Conservation (phyloP, 1,139 yeast genomes). For the Candida sp. region DNA sequence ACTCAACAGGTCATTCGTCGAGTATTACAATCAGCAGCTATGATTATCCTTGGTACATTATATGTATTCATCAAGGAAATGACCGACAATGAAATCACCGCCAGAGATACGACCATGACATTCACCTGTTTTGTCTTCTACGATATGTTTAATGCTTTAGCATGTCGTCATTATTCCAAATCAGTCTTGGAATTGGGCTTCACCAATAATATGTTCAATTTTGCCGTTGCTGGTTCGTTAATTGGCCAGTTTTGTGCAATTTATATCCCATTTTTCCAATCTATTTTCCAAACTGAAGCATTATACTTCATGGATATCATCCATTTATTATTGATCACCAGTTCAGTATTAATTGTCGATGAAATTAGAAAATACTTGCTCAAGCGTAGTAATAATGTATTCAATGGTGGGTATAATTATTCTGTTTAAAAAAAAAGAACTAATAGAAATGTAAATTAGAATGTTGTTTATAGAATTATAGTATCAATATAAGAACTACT, state of each 20-base stretch:
- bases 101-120: slow-evolving; percentile 98
- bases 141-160: slow-evolving; percentile 93
- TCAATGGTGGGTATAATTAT: slow-evolving; percentile 1
- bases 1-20: slow-evolving; percentile 67
- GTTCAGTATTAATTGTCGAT: slow-evolving; percentile 82
- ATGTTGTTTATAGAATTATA: background rate
- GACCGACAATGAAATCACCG: slow-evolving; percentile 77
- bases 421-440: background rate
- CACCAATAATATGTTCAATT: slow-evolving; percentile 81
- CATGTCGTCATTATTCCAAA: slow-evolving; percentile 86
- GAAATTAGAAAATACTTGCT: slow-evolving; percentile 58
- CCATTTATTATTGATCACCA: slow-evolving; percentile 59
- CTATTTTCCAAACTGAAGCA: slow-evolving; percentile 92
- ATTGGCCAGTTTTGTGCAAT: slow-evolving; percentile 93
- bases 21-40: slow-evolving; percentile 68
- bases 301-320: slow-evolving; percentile 64
- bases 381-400: slow-evolving; percentile 5
- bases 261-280: slow-evolving; percentile 88
- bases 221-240: slow-evolving; percentile 87
- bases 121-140: slow-evolving; percentile 93
- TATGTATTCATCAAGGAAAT: slow-evolving; percentile 82
- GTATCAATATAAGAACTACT: background rate
- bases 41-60: slow-evolving; percentile 77
- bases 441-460: slow-evolving; percentile 1
- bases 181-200: slow-evolving; percentile 80